Evolutionary conservation across 108 stramenopile genomes (phyloP).

Genomic region (Skeletonema tropicum): DNA sequence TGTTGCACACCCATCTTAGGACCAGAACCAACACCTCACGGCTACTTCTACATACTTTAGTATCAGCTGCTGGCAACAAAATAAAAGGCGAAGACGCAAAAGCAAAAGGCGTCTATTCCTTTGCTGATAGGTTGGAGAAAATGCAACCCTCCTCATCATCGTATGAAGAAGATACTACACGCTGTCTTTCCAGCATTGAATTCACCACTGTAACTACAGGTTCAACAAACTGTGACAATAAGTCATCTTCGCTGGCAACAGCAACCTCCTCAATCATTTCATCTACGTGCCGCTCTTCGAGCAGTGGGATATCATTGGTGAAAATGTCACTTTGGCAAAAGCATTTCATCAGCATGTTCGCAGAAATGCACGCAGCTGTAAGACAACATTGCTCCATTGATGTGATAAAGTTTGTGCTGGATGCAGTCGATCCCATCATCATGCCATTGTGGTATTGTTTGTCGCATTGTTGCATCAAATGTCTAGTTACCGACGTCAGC

Average conservation of each 20-base stretch:
- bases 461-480: slow-evolving; percentile 8
- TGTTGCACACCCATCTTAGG: too few species aligned
- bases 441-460: background rate
- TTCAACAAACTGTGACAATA: slow-evolving; percentile 6
- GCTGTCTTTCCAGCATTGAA: slow-evolving; percentile 7
- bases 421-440: background rate
- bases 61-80: too few species aligned
- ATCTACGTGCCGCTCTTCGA: slow-evolving; percentile 13
- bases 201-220: slow-evolving; percentile 38
- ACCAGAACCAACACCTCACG: too few species aligned
- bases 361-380: slow-evolving; percentile 37
- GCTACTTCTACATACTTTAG: too few species aligned
- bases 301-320: background rate
- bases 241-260: slow-evolving; percentile 10
- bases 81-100: too few species aligned
- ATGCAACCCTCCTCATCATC: background rate
- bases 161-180: slow-evolving; percentile 8
- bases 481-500: slow-evolving; percentile 33
- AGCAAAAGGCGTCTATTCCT: slow-evolving; percentile 4
- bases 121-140: slow-evolving; percentile 27
- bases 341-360: slow-evolving; percentile 23
- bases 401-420: slow-evolving; percentile 1
- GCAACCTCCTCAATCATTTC: slow-evolving; percentile 26
- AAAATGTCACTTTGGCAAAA: slow-evolving; percentile 1
- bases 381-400: slow-evolving; percentile 43